phyloP scores from a whole-genome alignment of 192 early-diverging fungal genomes.

The Funneliformis mosseae region DNA sequence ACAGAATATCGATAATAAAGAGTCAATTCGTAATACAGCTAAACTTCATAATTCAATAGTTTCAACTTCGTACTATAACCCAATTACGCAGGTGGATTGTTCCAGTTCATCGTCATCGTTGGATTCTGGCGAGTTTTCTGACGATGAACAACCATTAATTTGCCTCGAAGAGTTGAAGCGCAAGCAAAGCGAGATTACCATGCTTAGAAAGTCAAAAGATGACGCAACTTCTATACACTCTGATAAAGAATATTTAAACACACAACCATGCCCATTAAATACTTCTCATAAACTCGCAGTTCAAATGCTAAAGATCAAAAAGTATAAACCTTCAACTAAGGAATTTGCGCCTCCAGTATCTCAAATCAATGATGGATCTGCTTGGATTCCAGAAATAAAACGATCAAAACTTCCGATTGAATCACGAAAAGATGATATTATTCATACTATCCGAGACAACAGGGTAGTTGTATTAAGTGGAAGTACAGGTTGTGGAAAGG shows the following conservation, averaged over 20 bases:
- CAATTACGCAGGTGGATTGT: not conserved
- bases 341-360: constrained; percentile 6
- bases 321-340: constrained; percentile 17
- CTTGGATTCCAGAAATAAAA: constrained; percentile 23
- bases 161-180: not conserved
- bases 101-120: not conserved
- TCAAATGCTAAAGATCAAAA: constrained; percentile 2
- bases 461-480: constrained; percentile 36
- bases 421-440: constrained; percentile 22
- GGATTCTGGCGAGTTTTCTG: not conserved
- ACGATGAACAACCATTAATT: not conserved
- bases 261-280: not conserved
- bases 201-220: not conserved
- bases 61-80: not conserved
- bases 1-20: no score
- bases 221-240: not conserved
- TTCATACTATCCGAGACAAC: constrained; percentile 32
- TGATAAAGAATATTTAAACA: not conserved
- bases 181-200: not conserved
- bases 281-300: not conserved
- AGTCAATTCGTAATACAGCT: not conserved
- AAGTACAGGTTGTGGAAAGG: constrained; percentile 41
- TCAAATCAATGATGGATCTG: constrained; percentile 6
- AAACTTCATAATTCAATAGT: no score
- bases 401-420: constrained; percentile 33